Evolutionary conservation across 2,329 filamentous ascomycete genomes (phyloP).

Genomic region (Aspergillus sclerotialis): DNA sequence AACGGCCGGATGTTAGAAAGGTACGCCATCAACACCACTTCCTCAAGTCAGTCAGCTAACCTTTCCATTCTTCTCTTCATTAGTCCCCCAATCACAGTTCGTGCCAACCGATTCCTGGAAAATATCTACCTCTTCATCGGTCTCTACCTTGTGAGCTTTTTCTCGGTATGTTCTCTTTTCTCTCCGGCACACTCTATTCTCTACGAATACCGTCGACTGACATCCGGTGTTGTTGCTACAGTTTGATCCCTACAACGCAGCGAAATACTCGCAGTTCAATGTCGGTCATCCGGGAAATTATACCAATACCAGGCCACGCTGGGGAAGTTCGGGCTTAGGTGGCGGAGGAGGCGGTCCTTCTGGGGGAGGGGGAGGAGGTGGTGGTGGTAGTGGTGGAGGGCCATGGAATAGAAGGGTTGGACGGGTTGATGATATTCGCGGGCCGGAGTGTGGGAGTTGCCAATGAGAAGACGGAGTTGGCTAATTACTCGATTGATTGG

Average conservation of each 20-base stretch:
- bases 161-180: conserved; percentile 33
- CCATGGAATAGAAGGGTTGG: conserved; percentile 32
- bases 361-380: conserved; percentile 1
- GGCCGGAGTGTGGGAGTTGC: conserved; percentile 42
- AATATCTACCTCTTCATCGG: conserved; percentile 42
- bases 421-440: conserved; percentile 41
- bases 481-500: background rate
- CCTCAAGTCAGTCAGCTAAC: conserved; percentile 1
- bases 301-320: conserved; percentile 16
- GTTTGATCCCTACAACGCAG: conserved; percentile 41
- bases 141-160: conserved; percentile 43
- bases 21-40: conserved; percentile 13
- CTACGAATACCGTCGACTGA: conserved; percentile 7
- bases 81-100: conserved; percentile 41
- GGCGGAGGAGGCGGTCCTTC: conserved; percentile 19
- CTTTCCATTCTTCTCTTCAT: no score
- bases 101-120: conserved; percentile 34
- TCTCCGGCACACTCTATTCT: background rate
- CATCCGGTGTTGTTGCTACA: conserved; percentile 12
- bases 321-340: conserved; percentile 20
- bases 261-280: conserved; percentile 41
- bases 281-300: conserved; percentile 23
- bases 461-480: conserved; percentile 19
- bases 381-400: conserved; percentile 22
- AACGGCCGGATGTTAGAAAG: conserved; percentile 31